Percentiles rank a stretch among this genome's conserved stretches.
Evolutionary conservation across 345 rosid species (phyloP).

Genomic region (Corchorus olitorius): DNA sequence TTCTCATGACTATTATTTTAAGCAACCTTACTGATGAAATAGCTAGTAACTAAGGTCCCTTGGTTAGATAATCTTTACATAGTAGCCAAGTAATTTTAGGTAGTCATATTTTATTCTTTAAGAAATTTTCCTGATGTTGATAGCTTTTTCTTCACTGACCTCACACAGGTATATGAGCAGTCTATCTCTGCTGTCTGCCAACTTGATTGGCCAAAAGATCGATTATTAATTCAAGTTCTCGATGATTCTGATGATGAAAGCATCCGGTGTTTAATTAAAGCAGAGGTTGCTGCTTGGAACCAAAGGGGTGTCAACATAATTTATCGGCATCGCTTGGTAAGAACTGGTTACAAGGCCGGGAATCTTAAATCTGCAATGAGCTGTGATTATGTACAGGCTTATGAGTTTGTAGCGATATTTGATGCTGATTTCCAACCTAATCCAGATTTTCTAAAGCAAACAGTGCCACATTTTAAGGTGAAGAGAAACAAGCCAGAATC

Average conservation of each 20-base stretch:
- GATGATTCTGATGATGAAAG: slow-evolving; percentile 77
- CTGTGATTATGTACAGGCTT: slow-evolving; percentile 70
- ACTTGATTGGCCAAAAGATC: slow-evolving; percentile 82
- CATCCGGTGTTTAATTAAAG: slow-evolving; percentile 64
- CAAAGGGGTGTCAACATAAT: slow-evolving; percentile 72
- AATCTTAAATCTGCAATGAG: slow-evolving; percentile 89
- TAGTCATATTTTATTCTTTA: not conserved
- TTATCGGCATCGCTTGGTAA: slow-evolving; percentile 67
- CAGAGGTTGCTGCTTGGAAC: slow-evolving; percentile 66
- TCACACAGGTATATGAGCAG: slow-evolving; percentile 71
- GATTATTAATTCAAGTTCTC: slow-evolving; percentile 70
- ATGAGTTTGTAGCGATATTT: slow-evolving; percentile 84
- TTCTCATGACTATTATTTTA: slow-evolving; percentile 19
- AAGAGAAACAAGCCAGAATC: slow-evolving; percentile 4
- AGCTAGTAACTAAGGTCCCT: not conserved
- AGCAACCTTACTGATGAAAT: not conserved
- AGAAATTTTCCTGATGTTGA: slow-evolving; percentile 17
- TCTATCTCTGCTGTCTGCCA: slow-evolving; percentile 86
- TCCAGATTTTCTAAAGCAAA: slow-evolving; percentile 66
- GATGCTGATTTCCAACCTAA: slow-evolving; percentile 87
- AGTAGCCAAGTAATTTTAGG: slow-evolving; percentile 11
- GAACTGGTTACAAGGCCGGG: slow-evolving; percentile 92
- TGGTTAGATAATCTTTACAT: not conserved
- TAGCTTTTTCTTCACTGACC: slow-evolving; percentile 8
- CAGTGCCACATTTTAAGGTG: slow-evolving; percentile 88